Evolutionary conservation across 352 stramenopile genomes (phyloP), one percentile per base, ranked within the genome.

Genomic region (Paralagenidium karlingii): DNA sequence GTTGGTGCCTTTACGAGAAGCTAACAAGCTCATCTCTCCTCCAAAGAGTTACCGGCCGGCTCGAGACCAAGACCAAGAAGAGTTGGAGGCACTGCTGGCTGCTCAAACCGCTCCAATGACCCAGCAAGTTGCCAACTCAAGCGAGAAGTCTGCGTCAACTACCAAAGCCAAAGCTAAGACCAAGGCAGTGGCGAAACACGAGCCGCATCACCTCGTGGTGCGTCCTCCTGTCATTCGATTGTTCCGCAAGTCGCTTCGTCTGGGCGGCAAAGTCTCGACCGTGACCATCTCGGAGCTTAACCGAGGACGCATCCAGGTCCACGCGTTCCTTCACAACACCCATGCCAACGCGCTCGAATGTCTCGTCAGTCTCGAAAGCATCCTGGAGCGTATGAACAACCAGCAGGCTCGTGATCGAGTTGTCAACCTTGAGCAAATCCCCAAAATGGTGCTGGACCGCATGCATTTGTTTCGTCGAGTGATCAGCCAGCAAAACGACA

Each of bases 201-300:
- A n/a, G n/a, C n/a, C n/a, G n/a, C n/a, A n/a, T n/a, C n/a, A n/a
- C n/a, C n/a, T 87, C 1, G 45, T 75, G 3, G 53, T 83, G 7
- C 61, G 61, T 9, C 70, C 68, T 24, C 56, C 38, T 11, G 54
- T 57, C 10, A 48, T 83, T 38, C 68, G 63, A 0, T 43, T 87
- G 1, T 80, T 70, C 42, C 66, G 68, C 15, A 69, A 61, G 3
- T 53, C 60, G 3, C 30, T 85, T 4, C 48, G 58, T 1, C 34
- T 84, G 4, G 51, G 49, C 27, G 74, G 74, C 6, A 60, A 61
- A 7, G 41, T 65, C 18, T 55, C 48, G 12, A 85, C 61, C 0
- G 15, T 84, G 19, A 83, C 74, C 8, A 68, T 87, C 2, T 60
- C 61, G 6, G 70, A 87, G 36, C 42, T 83, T 13, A 66, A 63